These are phyloP conservation scores for Medicago lupulina DNA, from an alignment of 306 rosid species.

Conservation along the genomic window DNA sequence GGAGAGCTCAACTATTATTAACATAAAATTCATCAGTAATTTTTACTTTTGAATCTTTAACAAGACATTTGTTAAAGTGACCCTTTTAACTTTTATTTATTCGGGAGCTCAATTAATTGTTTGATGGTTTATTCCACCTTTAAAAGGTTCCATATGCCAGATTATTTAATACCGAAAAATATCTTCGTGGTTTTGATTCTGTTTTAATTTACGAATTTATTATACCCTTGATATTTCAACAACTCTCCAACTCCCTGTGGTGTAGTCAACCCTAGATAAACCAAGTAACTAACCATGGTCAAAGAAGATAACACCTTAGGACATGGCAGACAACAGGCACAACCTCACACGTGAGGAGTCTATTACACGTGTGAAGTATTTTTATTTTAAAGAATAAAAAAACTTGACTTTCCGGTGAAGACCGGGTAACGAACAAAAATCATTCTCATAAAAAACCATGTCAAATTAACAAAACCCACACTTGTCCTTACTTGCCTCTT, in stretches of 20 bases:
- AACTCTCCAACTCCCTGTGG: constrained; percentile 28
- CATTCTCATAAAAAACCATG: constrained; percentile 24
- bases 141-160: not conserved
- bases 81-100: too few species aligned
- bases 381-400: not conserved
- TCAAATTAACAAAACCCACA: constrained; percentile 52
- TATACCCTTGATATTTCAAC: constrained; percentile 34
- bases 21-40: too few species aligned
- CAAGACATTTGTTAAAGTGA: too few species aligned
- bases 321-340: constrained; percentile 1
- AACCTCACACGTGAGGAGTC: constrained; percentile 39
- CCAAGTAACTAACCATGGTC: constrained; percentile 49
- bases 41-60: too few species aligned
- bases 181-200: not conserved
- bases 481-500: constrained; percentile 54
- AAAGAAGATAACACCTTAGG: constrained; percentile 8
- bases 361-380: constrained; percentile 29
- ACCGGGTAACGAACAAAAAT: constrained; percentile 41
- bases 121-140: constrained; percentile 1
- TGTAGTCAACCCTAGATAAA: constrained; percentile 39
- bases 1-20: too few species aligned
- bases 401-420: constrained; percentile 46
- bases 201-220: constrained; percentile 28
- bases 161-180: not conserved
- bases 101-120: too few species aligned